Percentiles rank a stretch among this genome's conserved stretches.
These are phyloP conservation scores for Cardiospermum halicacabum DNA, from an alignment of 345 rosid genomes.

Conservation along the genomic window DNA sequence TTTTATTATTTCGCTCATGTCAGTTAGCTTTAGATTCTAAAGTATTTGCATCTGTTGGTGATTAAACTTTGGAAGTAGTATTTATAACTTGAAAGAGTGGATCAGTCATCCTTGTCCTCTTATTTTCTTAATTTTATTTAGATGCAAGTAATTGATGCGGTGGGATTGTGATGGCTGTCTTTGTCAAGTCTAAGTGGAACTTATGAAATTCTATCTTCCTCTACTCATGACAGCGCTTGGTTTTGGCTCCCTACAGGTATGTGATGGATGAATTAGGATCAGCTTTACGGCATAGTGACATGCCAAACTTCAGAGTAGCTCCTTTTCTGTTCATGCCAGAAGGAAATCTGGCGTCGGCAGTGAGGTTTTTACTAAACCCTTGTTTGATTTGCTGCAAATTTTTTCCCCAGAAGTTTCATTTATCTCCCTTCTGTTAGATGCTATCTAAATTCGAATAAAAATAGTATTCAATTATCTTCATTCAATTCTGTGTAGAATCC, in stretches of 20 bases:
- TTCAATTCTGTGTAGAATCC: not conserved
- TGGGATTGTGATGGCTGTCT: not conserved
- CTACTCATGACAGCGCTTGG: not conserved
- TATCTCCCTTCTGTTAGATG: not conserved
- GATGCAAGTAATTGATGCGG: not conserved
- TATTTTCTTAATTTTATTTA: not conserved
- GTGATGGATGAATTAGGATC: conserved; percentile 98
- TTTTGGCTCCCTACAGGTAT: conserved; percentile 53
- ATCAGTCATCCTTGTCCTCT: not conserved
- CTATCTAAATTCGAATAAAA: not conserved
- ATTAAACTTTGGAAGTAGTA: not conserved
- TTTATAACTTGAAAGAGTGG: not conserved
- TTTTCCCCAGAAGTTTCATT: not conserved
- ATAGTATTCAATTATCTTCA: not conserved
- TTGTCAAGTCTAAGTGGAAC: not conserved
- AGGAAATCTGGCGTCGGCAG: conserved; percentile 75
- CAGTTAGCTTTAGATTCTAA: not conserved
- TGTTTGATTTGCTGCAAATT: conserved; percentile 7
- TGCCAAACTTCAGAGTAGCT: conserved; percentile 81
- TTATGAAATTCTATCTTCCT: not conserved
- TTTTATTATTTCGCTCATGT: not conserved
- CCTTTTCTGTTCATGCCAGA: conserved; percentile 93
- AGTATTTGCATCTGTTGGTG: not conserved
- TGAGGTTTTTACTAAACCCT: conserved; percentile 47
- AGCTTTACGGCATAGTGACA: conserved; percentile 81